A percentile compares a stretch with the other conserved stretches of the same genome.
Conservation (phyloP, 805 yeast species). For the Candida quercuum region DNA sequence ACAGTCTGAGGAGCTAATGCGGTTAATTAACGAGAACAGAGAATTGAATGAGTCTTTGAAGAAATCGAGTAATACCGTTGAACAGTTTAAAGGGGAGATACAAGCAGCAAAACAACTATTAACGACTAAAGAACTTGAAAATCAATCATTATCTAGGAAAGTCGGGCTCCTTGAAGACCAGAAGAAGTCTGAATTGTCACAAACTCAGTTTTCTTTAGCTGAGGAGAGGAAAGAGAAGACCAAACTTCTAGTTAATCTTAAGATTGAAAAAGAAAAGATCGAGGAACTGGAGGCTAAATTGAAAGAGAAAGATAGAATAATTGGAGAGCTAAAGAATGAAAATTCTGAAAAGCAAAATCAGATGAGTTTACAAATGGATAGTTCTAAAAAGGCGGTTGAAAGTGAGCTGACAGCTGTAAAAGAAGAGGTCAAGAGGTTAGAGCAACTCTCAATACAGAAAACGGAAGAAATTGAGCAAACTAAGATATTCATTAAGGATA, state of each 20-base stretch:
- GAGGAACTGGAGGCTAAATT: neutral
- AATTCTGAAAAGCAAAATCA: neutral
- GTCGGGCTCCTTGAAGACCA: neutral
- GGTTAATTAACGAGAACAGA: conserved; percentile 10
- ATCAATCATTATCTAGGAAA: conserved; percentile 2
- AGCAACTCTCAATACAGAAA: conserved; percentile 2
- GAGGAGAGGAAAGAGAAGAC: neutral
- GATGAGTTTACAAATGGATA: neutral
- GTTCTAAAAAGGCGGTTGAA: too few relatives aligned
- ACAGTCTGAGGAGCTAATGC: conserved; percentile 4
- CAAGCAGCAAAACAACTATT: conserved; percentile 9
- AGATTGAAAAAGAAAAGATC: neutral
- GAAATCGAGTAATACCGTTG: conserved; percentile 8
- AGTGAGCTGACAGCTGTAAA: too few relatives aligned
- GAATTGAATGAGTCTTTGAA: conserved; percentile 7
- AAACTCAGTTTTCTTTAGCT: neutral
- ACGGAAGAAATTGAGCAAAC: conserved; percentile 1
- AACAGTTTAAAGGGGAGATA: conserved; percentile 13
- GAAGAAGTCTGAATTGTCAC: neutral
- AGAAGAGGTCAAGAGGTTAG: neutral
- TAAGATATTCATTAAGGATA: too few relatives aligned
- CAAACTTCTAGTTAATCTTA: neutral
- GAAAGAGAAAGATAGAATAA: neutral
- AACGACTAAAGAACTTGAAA: conserved; percentile 13
- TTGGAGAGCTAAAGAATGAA: conserved; percentile 9